Conservation (phyloP, 2,329 filamentous ascomycete genomes). For the Sporothrix euskadiensis region DNA sequence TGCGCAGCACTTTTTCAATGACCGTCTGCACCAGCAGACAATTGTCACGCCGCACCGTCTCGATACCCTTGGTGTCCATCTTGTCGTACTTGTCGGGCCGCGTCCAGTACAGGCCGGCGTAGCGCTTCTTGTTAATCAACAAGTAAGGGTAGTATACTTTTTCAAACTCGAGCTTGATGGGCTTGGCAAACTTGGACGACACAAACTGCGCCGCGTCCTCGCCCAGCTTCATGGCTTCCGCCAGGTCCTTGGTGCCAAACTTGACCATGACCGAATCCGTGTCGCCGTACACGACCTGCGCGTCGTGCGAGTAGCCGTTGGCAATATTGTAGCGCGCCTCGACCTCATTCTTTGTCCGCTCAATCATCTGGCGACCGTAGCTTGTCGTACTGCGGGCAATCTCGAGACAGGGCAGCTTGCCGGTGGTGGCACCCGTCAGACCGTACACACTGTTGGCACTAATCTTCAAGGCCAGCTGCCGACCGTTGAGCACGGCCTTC, state of each 20-base stretch:
- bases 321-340: slow-evolving; percentile 86
- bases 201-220: slow-evolving; percentile 87
- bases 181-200: slow-evolving; percentile 88
- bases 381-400: slow-evolving; percentile 97
- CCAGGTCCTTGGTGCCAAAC: slow-evolving; percentile 85
- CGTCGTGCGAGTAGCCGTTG: slow-evolving; percentile 92
- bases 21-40: slow-evolving; percentile 94
- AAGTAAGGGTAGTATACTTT: slow-evolving; percentile 99
- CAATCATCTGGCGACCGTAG: slow-evolving; percentile 98
- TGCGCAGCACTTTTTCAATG: slow-evolving; percentile 92
- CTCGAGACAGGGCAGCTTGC: slow-evolving; percentile 89
- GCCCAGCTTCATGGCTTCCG: slow-evolving; percentile 91
- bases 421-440: slow-evolving; percentile 91
- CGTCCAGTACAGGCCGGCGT: slow-evolving; percentile 97
- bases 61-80: slow-evolving; percentile 99
- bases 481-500: slow-evolving; percentile 95
- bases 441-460: slow-evolving; percentile 98
- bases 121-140: slow-evolving; percentile 99
- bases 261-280: slow-evolving; percentile 99
- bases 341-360: slow-evolving; percentile 95
- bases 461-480: slow-evolving; percentile 92
- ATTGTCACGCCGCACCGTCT: slow-evolving; percentile 96
- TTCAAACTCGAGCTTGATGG: slow-evolving; percentile 98
- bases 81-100: slow-evolving; percentile 94
- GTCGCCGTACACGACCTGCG: slow-evolving; percentile 96